Evolutionary conservation across 2,329 filamentous ascomycete species (phyloP).

Genomic region (Pseudopyricularia cyperi): DNA sequence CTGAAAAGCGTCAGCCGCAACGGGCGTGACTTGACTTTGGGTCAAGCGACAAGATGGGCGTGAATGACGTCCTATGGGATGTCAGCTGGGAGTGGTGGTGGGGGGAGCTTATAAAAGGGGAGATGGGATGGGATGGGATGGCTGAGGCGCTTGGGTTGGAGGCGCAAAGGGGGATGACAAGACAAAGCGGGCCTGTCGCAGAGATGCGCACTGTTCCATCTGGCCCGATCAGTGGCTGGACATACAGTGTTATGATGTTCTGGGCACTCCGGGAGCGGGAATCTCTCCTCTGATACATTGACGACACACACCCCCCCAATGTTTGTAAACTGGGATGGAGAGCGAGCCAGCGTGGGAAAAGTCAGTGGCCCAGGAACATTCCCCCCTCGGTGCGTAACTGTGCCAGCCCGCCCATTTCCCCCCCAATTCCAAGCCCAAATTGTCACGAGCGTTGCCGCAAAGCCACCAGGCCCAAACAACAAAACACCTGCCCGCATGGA

Average conservation of each 20-base stretch:
- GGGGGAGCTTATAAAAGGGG: too few relatives aligned
- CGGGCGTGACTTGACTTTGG: background rate
- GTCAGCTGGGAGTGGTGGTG: too few relatives aligned
- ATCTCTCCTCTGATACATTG: background rate
- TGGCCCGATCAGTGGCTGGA: too few relatives aligned
- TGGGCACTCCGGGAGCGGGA: too few relatives aligned
- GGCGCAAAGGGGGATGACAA: background rate
- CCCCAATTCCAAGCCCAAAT: background rate
- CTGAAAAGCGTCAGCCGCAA: background rate
- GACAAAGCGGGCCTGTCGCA: background rate
- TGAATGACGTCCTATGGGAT: background rate
- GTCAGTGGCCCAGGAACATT: background rate
- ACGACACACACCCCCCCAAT: too few relatives aligned
- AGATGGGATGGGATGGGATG: background rate
- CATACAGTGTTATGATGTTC: too few relatives aligned
- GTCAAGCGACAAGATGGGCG: background rate
- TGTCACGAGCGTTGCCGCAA: background rate
- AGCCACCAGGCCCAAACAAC: too few relatives aligned
- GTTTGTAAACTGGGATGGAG: too few relatives aligned
- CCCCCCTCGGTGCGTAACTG: too few relatives aligned
- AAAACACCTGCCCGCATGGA: background rate
- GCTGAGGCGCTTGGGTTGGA: background rate
- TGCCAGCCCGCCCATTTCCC: background rate
- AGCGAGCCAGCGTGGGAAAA: background rate
- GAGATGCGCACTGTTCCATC: background rate